A percentile compares a stretch with the other conserved stretches of the same genome.
Conservation (phyloP, 495 filamentous ascomycete genomes). For the Podospora pseudocomata region DNA sequence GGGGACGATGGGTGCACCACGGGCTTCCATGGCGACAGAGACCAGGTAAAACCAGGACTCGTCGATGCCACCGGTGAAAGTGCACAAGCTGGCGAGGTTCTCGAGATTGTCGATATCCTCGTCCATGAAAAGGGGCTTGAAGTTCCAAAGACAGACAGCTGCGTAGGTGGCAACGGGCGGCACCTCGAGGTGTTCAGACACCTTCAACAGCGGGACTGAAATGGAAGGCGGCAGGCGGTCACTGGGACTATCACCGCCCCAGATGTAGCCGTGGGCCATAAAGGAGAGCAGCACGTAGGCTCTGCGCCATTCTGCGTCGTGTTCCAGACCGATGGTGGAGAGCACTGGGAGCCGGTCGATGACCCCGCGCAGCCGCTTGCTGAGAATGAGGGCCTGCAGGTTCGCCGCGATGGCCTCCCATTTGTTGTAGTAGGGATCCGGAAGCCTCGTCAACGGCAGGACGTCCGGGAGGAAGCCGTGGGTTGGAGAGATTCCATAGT, state of each 20-base stretch:
- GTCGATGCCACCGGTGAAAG: constrained; percentile 92
- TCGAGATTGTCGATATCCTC: constrained; percentile 76
- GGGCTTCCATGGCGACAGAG: constrained; percentile 92
- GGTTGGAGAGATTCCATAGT: constrained; percentile 83
- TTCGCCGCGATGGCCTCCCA: constrained; percentile 86
- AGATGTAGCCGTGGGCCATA: constrained; percentile 84
- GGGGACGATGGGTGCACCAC: constrained; percentile 82
- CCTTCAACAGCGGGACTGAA: constrained; percentile 73
- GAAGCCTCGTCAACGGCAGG: constrained; percentile 72
- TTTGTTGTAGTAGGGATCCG: constrained; percentile 84
- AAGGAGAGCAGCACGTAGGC: constrained; percentile 79
- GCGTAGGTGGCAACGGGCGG: constrained; percentile 95
- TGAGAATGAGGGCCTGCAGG: constrained; percentile 81
- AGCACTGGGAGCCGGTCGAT: constrained; percentile 78
- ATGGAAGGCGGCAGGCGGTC: constrained; percentile 82
- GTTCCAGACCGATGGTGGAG: constrained; percentile 70
- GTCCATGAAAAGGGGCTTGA: constrained; percentile 76
- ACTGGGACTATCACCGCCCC: constrained; percentile 79
- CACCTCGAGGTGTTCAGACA: constrained; percentile 78
- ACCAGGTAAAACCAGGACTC: constrained; percentile 98
- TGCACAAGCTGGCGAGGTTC: constrained; percentile 79
- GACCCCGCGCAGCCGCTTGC: constrained; percentile 69
- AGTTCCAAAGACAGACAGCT: constrained; percentile 92
- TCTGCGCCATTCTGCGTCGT: constrained; percentile 87
- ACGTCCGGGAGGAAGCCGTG: constrained; percentile 86